Evolutionary conservation across 2,329 filamentous ascomycete genomes (phyloP).

Genomic region (Clonostachys sp.): DNA sequence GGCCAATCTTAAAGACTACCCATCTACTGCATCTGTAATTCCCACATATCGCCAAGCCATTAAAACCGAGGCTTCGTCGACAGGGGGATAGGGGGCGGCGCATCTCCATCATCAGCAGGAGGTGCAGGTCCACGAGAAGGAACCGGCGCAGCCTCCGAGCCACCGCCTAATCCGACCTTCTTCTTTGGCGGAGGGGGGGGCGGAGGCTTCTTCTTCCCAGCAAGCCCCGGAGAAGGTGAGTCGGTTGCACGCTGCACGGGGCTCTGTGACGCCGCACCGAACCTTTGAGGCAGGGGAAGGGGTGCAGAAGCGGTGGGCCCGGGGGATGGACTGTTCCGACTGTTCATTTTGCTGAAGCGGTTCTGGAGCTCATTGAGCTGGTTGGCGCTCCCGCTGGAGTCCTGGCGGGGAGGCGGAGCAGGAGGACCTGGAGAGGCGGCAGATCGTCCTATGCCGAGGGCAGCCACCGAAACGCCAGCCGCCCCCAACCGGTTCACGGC

Average conservation of each 20-base stretch:
- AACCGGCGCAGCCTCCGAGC: constrained; percentile 1
- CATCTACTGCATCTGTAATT: too few species aligned
- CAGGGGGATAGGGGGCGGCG: constrained; percentile 48
- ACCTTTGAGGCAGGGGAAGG: constrained; percentile 59
- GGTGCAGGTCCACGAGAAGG: constrained; percentile 2
- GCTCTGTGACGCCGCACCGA: constrained; percentile 35
- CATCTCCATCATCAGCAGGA: constrained; percentile 16
- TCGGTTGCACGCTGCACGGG: constrained; percentile 3
- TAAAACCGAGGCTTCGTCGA: constrained; percentile 43
- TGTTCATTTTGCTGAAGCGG: constrained; percentile 54
- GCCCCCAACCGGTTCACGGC: constrained; percentile 64
- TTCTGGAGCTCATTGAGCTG: constrained; percentile 65
- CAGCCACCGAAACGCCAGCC: constrained; percentile 75
- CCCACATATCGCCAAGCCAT: not conserved
- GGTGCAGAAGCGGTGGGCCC: constrained; percentile 57
- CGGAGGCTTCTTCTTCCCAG: constrained; percentile 48
- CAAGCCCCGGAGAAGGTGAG: constrained; percentile 9
- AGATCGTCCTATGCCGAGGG: constrained; percentile 62
- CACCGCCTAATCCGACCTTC: constrained; percentile 32
- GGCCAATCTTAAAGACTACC: too few species aligned
- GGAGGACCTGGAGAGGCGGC: constrained; percentile 16
- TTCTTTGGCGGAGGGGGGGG: constrained; percentile 49
- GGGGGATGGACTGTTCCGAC: constrained; percentile 22
- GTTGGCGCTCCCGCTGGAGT: constrained; percentile 8
- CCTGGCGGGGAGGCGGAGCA: constrained; percentile 12